These are phyloP conservation scores for Gossypium anomalum DNA, from an alignment of 345 rosid genomes.

Conservation along the genomic window DNA sequence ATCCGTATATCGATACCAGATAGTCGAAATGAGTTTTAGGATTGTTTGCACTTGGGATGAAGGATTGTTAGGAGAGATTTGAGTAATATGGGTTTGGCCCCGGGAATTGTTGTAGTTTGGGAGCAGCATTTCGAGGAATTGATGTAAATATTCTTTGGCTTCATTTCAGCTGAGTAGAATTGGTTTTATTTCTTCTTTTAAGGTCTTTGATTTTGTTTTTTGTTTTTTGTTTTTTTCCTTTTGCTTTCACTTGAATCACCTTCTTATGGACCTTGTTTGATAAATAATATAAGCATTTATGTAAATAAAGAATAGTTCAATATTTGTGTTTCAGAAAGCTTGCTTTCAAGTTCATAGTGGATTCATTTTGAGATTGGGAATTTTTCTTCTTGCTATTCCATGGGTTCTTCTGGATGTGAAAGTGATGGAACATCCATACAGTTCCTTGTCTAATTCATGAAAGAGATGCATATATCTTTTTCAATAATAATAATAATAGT, in stretches of 20 bases:
- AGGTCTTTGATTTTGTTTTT: not conserved
- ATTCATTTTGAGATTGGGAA: not conserved
- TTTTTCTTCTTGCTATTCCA: not conserved
- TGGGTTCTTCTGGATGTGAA: not conserved
- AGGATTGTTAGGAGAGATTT: constrained; percentile 22
- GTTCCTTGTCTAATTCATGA: too few relatives aligned
- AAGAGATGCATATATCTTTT: too few relatives aligned
- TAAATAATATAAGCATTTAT: constrained; percentile 44
- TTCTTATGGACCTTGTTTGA: constrained; percentile 36
- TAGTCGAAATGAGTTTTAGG: constrained; percentile 20
- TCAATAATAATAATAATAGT: too few relatives aligned
- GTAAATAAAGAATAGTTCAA: constrained; percentile 15
- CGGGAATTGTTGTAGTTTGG: constrained; percentile 23
- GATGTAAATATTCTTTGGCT: constrained; percentile 46
- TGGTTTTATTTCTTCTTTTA: constrained; percentile 26
- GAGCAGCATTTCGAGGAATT: constrained; percentile 17
- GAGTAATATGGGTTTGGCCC: constrained; percentile 21
- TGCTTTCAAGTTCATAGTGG: not conserved
- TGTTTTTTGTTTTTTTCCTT: too few relatives aligned
- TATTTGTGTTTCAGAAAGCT: not conserved
- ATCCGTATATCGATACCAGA: constrained; percentile 7
- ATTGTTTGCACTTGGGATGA: constrained; percentile 27
- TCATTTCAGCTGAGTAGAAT: constrained; percentile 30
- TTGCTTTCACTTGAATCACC: constrained; percentile 1
- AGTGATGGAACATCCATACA: not conserved